Base-by-base conservation (phyloP, 2,329 filamentous ascomycete genomes). In the Zasmidium angulare region DNA sequence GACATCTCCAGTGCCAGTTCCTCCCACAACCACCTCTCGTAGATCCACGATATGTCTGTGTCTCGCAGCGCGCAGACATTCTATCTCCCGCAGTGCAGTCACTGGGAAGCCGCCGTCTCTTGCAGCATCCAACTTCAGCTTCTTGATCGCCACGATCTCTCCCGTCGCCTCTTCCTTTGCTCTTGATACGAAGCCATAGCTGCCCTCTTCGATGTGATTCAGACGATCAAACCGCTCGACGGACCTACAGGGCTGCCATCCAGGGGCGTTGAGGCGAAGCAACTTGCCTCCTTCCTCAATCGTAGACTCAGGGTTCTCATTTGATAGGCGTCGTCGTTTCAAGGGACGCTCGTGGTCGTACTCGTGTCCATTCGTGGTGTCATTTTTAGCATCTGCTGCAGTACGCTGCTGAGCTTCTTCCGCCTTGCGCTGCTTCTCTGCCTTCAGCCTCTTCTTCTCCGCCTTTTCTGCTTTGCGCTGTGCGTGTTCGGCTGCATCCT, bases 191-290 rank as follows among this genome's bases (percentile, higher is more conserved):
- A 88, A 93, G 49, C 95, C 95, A 75, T 99, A 99, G 9, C 92
- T 92, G 36, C 95, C 95, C 78, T 99, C 95, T 76, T 98, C 95
- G 69, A 99, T 99, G 73, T 95, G 90, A 75, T 99, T 99, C 58
- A 99, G 81, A 67, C 90, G 89, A 70, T 97, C 90, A 77, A 93
- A 99, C 71, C 91, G 88, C 71, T 93, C 89, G 23, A 96, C 89
- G 72, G 90, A 90, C 61, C 89, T 83, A 71, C 89, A 89, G 2
- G 84, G 81, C 58, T 85, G 83, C 86, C 92, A 96, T 66, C 79
- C 75, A 10, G 84, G 83, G 14, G 81, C 80, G 10, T 89, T 83
- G 71, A 96, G 93, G 11, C 89, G 86, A 46, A 97, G 76, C 1
- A 96, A 79, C 63, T 82, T 85, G 1, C 84, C 75, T 36, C 80